These are phyloP conservation scores for Viola odorata DNA, from an alignment of 345 rosid genomes.

Conservation along the genomic window DNA sequence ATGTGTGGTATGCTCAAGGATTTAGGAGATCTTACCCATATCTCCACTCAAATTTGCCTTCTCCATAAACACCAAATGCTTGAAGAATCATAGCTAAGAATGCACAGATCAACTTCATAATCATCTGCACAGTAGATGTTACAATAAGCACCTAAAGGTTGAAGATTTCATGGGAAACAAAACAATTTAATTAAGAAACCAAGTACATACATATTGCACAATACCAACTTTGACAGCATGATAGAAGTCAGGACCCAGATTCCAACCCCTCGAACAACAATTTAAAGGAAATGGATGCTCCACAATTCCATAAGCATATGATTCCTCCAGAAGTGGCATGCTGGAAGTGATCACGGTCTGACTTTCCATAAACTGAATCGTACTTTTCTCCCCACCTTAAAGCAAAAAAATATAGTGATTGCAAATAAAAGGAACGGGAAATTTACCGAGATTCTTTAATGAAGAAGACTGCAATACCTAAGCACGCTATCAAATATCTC, in stretches of 20 bases:
- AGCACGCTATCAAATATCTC: constrained; percentile 95
- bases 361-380: constrained; percentile 90
- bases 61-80: constrained; percentile 93
- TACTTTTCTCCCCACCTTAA: constrained; percentile 87
- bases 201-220: constrained; percentile 83
- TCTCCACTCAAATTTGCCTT: constrained; percentile 94
- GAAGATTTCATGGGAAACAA: not conserved
- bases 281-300: constrained; percentile 95
- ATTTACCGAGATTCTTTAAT: too few relatives aligned
- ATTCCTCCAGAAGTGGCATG: constrained; percentile 81
- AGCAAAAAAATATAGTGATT: not conserved
- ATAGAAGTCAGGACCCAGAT: constrained; percentile 86
- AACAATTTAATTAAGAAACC: constrained; percentile 8
- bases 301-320: constrained; percentile 76
- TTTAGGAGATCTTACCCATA: constrained; percentile 55
- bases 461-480: constrained; percentile 48
- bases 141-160: constrained; percentile 14
- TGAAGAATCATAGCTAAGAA: constrained; percentile 86
- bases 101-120: constrained; percentile 89
- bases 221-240: constrained; percentile 95
- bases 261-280: constrained; percentile 69
- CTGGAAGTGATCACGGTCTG: constrained; percentile 57
- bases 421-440: too few relatives aligned
- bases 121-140: constrained; percentile 56
- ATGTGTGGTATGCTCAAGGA: not conserved